Evolutionary conservation across 2,329 filamentous ascomycete genomes (phyloP).

Genomic region (Monilinia fructigena): DNA sequence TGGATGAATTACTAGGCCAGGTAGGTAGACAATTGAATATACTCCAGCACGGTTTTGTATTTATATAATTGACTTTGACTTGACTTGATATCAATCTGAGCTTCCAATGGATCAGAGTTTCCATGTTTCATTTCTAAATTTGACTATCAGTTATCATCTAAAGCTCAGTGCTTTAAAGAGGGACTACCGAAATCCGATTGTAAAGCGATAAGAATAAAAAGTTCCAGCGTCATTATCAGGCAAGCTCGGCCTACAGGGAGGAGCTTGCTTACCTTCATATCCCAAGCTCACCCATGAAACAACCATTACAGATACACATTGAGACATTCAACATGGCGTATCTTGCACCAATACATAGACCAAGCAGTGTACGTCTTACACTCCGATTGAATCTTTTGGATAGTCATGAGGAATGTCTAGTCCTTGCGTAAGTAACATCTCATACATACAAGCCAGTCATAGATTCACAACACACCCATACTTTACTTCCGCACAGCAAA

Average conservation of each 20-base stretch:
- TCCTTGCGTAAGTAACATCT: constrained; percentile 70
- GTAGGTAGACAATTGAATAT: constrained; percentile 19
- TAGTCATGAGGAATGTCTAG: constrained; percentile 73
- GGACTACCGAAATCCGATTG: constrained; percentile 19
- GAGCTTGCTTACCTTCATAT: constrained; percentile 16
- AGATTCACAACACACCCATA: not conserved
- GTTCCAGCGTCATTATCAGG: constrained; percentile 18
- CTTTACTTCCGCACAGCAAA: constrained; percentile 55
- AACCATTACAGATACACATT: not conserved
- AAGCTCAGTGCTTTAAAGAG: not conserved
- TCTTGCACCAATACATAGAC: constrained; percentile 86
- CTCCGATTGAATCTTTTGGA: constrained; percentile 75
- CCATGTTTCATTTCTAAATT: not conserved
- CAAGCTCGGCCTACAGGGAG: constrained; percentile 11
- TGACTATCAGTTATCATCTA: not conserved
- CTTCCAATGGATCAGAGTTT: not conserved
- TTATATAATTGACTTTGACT: not conserved
- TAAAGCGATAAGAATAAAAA: constrained; percentile 25
- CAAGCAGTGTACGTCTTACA: constrained; percentile 88
- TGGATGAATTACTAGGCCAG: constrained; percentile 3
- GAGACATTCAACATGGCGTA: constrained; percentile 70
- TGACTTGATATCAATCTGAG: too few relatives aligned
- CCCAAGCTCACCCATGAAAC: constrained; percentile 1
- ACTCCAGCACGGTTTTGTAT: not conserved
- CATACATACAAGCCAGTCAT: not conserved